Base-by-base conservation (phyloP, 306 rosid genomes). In the Ammopiptanthus mongolicus region DNA sequence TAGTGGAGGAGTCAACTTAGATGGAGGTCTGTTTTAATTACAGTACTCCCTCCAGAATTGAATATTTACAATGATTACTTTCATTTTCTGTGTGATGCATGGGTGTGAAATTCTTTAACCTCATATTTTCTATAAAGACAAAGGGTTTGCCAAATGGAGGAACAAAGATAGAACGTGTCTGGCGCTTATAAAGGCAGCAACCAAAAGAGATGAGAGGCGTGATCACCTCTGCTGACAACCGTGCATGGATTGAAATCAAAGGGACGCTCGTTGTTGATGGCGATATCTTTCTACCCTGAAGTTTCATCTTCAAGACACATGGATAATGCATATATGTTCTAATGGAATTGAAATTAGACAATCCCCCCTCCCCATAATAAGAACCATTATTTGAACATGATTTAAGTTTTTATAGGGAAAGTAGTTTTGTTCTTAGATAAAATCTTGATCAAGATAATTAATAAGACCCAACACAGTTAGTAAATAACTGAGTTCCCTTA, bases 161-260 rank as follows among this genome's bases (percentile, higher is more conserved):
- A 83, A 80, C 76, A 22, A 36, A 78, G 64, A 68, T 69, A 50
- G 23, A 56, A 73, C 59, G 76, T 70, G 56, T 65, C 71, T 52
- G 77, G 87, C 70, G 75, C 80, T 83, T 71, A 77, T 56, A 80
- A 80, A 53, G 78, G 51, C 69, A 41, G 80, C 64, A 64, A 68
- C 58, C 47, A 37, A 59, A 59, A 52, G 83, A 76, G 82, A 76
- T 75, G 70, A 77, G 82, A 82, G 68, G 88, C 83, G 50, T 79
- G 90, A 84, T n/a, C n/a, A n/a, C 75, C 79, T 71, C 60, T 74
- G 73, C 75, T 74, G 88, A 75, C 84, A 81, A 50, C 78, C 82
- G 85, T 87, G 89, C 90, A 86, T 82, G 92, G 87, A 87, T 85
- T 87, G 75, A 83, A 90, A 84, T 80, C 74, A 82, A 90, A 83